phyloP scores from a whole-genome alignment of 164 flowering plant genomes.

The Paratinospora sagittata region DNA sequence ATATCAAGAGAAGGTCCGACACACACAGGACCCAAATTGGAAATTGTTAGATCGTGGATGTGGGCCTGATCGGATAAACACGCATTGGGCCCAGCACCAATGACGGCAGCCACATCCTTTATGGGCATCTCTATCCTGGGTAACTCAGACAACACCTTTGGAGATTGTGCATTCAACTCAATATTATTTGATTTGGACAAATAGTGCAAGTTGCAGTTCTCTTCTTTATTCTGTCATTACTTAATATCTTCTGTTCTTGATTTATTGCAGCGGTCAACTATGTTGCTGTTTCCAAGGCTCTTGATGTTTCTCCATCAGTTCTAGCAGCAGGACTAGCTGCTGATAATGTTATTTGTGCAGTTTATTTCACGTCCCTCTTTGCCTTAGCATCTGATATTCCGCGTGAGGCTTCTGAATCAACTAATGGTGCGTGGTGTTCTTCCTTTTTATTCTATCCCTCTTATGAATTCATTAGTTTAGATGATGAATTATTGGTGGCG shows the following conservation, averaged over 20 bases:
- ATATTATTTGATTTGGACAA: no score
- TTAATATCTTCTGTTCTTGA: not conserved
- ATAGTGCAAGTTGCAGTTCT: not conserved
- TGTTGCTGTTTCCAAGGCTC: slow-evolving; percentile 83
- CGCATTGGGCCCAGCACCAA: no score
- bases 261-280: slow-evolving; percentile 60
- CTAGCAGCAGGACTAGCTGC: slow-evolving; percentile 89
- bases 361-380: slow-evolving; percentile 68
- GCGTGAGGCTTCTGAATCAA: slow-evolving; percentile 45
- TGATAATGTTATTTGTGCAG: slow-evolving; percentile 83
- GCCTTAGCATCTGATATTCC: slow-evolving; percentile 69
- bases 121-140: no score
- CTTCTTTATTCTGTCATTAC: not conserved
- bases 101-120: no score
- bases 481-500: not conserved
- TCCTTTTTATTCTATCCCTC: not conserved
- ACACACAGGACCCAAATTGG: no score
- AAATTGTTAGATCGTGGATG: no score
- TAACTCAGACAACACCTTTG: no score
- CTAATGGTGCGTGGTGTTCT: slow-evolving; percentile 32
- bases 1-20: no score
- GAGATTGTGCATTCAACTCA: no score
- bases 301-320: slow-evolving; percentile 68
- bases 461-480: not conserved
- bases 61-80: no score